Conservation (phyloP, 2,329 filamentous ascomycete genomes). For the Incumbomyces delicatus region DNA sequence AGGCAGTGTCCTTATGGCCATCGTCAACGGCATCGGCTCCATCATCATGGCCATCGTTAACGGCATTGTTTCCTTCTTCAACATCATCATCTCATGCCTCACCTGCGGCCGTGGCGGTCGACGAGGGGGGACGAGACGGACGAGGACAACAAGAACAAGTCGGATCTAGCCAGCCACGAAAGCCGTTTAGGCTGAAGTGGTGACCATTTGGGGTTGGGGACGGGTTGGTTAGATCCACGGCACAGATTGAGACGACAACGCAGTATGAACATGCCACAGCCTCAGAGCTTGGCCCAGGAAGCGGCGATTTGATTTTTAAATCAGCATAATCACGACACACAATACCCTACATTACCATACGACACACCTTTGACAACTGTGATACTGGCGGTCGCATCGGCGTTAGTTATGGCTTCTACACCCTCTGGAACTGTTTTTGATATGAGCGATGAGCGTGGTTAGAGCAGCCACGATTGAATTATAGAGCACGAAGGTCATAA, state of each 20-base stretch:
- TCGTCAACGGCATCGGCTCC: slow-evolving; percentile 48
- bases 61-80: slow-evolving; percentile 55
- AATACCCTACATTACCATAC: too few species aligned
- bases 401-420: too few species aligned
- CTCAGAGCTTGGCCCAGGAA: too few species aligned
- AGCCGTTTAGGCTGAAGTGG: background rate
- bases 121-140: slow-evolving; percentile 18
- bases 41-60: slow-evolving; percentile 58
- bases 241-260: background rate
- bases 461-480: too few species aligned
- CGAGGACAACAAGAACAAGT: slow-evolving; percentile 11
- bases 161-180: slow-evolving; percentile 12
- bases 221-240: background rate
- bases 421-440: too few species aligned
- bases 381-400: too few species aligned
- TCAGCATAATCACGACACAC: too few species aligned
- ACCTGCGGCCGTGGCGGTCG: slow-evolving; percentile 35
- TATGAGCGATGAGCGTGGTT: too few species aligned
- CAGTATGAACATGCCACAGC: too few species aligned
- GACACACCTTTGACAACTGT: too few species aligned
- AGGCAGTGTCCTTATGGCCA: slow-evolving; percentile 56
- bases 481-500: too few species aligned
- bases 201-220: background rate
- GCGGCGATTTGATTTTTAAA: too few species aligned
- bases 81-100: slow-evolving; percentile 58